Conservation (phyloP, 805 yeast genomes). For the Candida broadrunensis region DNA sequence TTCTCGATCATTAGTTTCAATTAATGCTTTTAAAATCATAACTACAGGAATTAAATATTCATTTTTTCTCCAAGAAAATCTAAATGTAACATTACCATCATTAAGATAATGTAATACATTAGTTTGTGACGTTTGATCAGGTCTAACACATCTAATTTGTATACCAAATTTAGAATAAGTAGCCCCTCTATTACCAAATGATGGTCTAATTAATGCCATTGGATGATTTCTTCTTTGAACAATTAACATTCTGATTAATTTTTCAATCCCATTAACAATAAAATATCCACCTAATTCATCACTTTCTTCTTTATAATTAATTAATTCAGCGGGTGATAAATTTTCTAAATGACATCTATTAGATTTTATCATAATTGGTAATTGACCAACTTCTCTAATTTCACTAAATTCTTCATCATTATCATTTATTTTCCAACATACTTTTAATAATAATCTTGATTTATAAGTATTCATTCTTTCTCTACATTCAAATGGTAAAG, state of each 20-base stretch:
- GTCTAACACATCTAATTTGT: constrained; percentile 90
- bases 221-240: constrained; percentile 98
- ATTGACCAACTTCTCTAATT: constrained; percentile 83
- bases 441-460: constrained; percentile 72
- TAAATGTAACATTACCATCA: constrained; percentile 94
- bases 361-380: constrained; percentile 88
- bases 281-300: constrained; percentile 98
- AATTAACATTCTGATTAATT: constrained; percentile 93
- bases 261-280: constrained; percentile 94
- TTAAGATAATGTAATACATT: constrained; percentile 93
- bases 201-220: constrained; percentile 94
- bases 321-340: constrained; percentile 78
- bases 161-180: constrained; percentile 87
- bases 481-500: constrained; percentile 79
- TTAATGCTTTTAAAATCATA: constrained; percentile 86
- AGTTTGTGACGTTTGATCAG: constrained; percentile 96
- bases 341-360: constrained; percentile 90
- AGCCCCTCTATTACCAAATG: constrained; percentile 92
- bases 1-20: constrained; percentile 90
- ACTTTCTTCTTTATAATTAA: constrained; percentile 77
- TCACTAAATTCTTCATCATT: constrained; percentile 73
- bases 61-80: constrained; percentile 96
- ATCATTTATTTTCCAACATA: constrained; percentile 84
- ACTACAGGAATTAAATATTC: constrained; percentile 92
- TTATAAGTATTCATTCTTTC: constrained; percentile 84